phyloP scores from a whole-genome alignment of 257 asterid genomes.

The Perilla frutescens region DNA sequence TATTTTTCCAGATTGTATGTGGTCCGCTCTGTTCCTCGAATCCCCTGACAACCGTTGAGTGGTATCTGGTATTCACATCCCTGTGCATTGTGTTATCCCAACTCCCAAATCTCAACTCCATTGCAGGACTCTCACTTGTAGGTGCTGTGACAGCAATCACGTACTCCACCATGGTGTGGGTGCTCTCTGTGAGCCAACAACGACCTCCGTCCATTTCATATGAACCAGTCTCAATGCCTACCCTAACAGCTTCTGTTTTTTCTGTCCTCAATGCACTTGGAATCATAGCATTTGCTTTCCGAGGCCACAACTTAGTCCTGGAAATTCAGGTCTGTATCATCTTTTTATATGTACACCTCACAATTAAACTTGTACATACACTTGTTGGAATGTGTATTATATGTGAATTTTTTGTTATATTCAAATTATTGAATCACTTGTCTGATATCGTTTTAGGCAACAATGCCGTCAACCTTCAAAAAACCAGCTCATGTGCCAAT shows the following conservation, averaged over 20 bases:
- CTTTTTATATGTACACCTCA: neutral
- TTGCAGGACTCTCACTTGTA: slow-evolving; percentile 93
- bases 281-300: slow-evolving; percentile 84
- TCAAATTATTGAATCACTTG: neutral
- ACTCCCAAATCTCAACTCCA: slow-evolving; percentile 96
- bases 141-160: slow-evolving; percentile 97
- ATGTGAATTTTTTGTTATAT: neutral
- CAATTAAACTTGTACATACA: neutral
- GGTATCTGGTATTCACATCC: slow-evolving; percentile 97
- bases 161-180: slow-evolving; percentile 97
- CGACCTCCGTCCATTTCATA: slow-evolving; percentile 83
- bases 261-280: slow-evolving; percentile 92
- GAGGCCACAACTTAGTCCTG: slow-evolving; percentile 93
- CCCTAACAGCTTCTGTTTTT: slow-evolving; percentile 62
- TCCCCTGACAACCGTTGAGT: slow-evolving; percentile 95
- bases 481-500: slow-evolving; percentile 94
- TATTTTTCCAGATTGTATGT: slow-evolving; percentile 92
- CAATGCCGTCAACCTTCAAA: slow-evolving; percentile 98
- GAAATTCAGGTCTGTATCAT: slow-evolving; percentile 78
- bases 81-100: slow-evolving; percentile 94
- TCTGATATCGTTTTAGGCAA: slow-evolving; percentile 60
- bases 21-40: slow-evolving; percentile 89
- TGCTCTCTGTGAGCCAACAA: slow-evolving; percentile 86
- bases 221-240: slow-evolving; percentile 71
- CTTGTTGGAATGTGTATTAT: neutral